These are phyloP conservation scores for Flaveria trinervia DNA, from an alignment of 129 eudicot genomes.

Conservation along the genomic window DNA sequence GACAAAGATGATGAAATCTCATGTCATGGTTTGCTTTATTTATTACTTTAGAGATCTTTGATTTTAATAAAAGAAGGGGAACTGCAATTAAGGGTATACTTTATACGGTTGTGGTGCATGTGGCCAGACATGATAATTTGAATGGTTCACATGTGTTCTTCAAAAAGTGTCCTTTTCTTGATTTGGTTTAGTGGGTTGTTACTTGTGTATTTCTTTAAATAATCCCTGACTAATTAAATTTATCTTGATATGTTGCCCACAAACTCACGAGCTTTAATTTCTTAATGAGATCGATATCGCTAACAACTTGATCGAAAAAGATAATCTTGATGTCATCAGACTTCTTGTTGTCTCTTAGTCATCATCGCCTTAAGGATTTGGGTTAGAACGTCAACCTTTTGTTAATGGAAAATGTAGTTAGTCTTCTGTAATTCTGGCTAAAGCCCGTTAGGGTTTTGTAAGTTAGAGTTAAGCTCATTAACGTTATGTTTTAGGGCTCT, in stretches of 20 bases:
- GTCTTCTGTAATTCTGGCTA: no score
- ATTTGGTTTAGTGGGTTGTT: slow-evolving; percentile 35
- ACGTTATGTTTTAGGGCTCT: no score
- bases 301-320: slow-evolving; percentile 11
- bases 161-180: slow-evolving; percentile 36
- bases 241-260: slow-evolving; percentile 4
- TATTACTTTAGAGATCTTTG: slow-evolving; percentile 39
- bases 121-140: slow-evolving; percentile 63
- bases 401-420: not conserved
- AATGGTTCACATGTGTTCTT: slow-evolving; percentile 53
- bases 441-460: no score
- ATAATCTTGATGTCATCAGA: not conserved
- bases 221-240: slow-evolving; percentile 29
- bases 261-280: slow-evolving; percentile 11
- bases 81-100: slow-evolving; percentile 38
- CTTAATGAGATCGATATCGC: slow-evolving; percentile 20
- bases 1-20: slow-evolving; percentile 57
- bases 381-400: not conserved
- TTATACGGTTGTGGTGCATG: slow-evolving; percentile 59
- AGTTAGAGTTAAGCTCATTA: no score
- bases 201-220: slow-evolving; percentile 15
- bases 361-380: not conserved
- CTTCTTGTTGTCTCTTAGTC: not conserved
- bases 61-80: slow-evolving; percentile 29
- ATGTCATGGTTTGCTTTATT: slow-evolving; percentile 39